These are phyloP conservation scores for Rugosomyces carneus DNA, from an alignment of 1,284 basidiomycete species.

Conservation along the genomic window DNA sequence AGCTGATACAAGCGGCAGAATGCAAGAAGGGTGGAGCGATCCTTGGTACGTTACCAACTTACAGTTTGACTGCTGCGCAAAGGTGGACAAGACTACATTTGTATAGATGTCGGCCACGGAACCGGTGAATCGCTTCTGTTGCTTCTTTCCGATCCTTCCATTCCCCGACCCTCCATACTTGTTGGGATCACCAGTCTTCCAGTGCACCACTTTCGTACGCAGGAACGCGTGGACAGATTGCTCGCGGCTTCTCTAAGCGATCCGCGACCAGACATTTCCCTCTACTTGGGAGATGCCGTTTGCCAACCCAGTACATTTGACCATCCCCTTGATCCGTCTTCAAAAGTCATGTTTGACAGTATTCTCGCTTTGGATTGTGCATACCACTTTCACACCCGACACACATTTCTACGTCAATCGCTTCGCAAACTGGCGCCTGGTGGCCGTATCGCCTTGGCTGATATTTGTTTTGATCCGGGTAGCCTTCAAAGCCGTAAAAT, in stretches of 20 bases:
- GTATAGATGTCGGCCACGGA: slow-evolving; percentile 63
- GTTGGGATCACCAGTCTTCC: slow-evolving; percentile 57
- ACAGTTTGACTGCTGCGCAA: not conserved
- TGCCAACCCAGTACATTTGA: slow-evolving; percentile 19
- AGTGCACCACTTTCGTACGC: slow-evolving; percentile 43
- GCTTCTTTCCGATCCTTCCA: slow-evolving; percentile 35
- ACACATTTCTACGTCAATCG: slow-evolving; percentile 42
- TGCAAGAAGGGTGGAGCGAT: slow-evolving; percentile 37
- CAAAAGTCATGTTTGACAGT: slow-evolving; percentile 31
- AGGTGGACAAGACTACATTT: not conserved
- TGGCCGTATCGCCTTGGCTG: slow-evolving; percentile 58
- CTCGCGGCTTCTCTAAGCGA: slow-evolving; percentile 12
- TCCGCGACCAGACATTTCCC: slow-evolving; percentile 21
- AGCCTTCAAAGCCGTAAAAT: slow-evolving; percentile 21
- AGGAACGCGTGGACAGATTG: slow-evolving; percentile 33
- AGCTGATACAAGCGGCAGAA: slow-evolving; percentile 40
- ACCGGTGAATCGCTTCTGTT: slow-evolving; percentile 63
- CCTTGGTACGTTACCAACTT: slow-evolving; percentile 25
- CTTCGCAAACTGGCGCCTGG: slow-evolving; percentile 40
- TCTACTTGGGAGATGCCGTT: slow-evolving; percentile 49
- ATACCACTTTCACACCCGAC: slow-evolving; percentile 60
- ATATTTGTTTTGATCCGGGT: slow-evolving; percentile 45
- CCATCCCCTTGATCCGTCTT: slow-evolving; percentile 39
- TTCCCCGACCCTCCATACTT: slow-evolving; percentile 44
- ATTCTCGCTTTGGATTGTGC: slow-evolving; percentile 65